These are phyloP conservation scores for Selenicereus undatus DNA, from an alignment of 148 eudicot species.

Conservation along the genomic window DNA sequence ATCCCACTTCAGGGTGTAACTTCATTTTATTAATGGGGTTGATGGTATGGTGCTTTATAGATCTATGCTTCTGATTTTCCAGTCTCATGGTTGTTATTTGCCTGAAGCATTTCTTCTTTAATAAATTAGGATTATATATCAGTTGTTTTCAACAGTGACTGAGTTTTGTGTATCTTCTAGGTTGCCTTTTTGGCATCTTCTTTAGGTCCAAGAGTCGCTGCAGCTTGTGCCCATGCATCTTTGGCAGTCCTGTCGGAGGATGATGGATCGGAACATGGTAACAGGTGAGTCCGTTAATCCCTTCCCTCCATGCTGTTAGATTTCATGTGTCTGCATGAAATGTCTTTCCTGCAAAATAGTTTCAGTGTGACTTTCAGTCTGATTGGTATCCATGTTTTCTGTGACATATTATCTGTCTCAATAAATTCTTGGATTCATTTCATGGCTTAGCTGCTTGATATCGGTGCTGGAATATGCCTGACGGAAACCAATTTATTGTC, in stretches of 20 bases:
- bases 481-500: neutral
- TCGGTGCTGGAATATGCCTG: neutral
- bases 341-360: neutral
- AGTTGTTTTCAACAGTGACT: slow-evolving; percentile 4
- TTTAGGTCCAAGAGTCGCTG: slow-evolving; percentile 95
- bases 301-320: neutral
- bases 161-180: slow-evolving; percentile 37
- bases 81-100: neutral
- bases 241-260: slow-evolving; percentile 70
- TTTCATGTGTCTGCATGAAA: slow-evolving; percentile 1
- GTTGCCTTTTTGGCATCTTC: slow-evolving; percentile 95
- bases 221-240: slow-evolving; percentile 97
- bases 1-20: neutral
- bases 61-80: neutral
- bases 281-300: slow-evolving; percentile 37
- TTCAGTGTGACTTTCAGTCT: neutral
- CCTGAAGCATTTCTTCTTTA: neutral
- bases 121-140: neutral
- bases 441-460: neutral
- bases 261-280: slow-evolving; percentile 35
- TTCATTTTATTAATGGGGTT: neutral
- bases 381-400: neutral
- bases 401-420: neutral
- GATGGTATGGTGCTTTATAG: neutral
- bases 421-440: neutral